phyloP scores from a whole-genome alignment of 148 eudicot species.

The Cornus suecica region DNA sequence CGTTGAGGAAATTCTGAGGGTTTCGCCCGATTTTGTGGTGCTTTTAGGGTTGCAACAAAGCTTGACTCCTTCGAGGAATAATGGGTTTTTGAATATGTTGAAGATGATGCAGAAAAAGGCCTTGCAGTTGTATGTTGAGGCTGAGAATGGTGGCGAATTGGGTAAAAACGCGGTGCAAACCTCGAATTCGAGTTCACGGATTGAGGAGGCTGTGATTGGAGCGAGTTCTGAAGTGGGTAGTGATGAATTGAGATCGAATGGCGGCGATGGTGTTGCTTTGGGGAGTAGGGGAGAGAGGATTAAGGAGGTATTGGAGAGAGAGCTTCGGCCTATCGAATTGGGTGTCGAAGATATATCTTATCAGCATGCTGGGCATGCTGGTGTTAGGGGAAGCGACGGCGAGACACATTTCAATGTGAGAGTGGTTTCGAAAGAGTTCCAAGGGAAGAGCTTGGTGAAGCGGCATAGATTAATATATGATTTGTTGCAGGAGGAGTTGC shows the following conservation, averaged over 20 bases:
- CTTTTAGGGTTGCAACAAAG: slow-evolving; percentile 80
- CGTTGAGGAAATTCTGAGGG: slow-evolving; percentile 54
- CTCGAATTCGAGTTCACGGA: slow-evolving; percentile 17
- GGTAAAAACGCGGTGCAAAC: slow-evolving; percentile 6
- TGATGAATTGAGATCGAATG: slow-evolving; percentile 10
- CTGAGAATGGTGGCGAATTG: slow-evolving; percentile 33
- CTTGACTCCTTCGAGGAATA: slow-evolving; percentile 79
- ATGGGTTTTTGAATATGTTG: slow-evolving; percentile 91
- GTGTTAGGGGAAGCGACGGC: slow-evolving; percentile 62
- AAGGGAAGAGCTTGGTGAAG: slow-evolving; percentile 84
- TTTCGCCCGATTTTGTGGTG: slow-evolving; percentile 70
- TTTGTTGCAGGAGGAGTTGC: slow-evolving; percentile 78
- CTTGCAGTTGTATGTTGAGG: slow-evolving; percentile 52
- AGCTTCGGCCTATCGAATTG: slow-evolving; percentile 58
- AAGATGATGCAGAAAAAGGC: slow-evolving; percentile 76
- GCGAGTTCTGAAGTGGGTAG: slow-evolving; percentile 19
- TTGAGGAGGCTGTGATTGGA: slow-evolving; percentile 11
- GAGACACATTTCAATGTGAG: slow-evolving; percentile 84
- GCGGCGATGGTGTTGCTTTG: slow-evolving; percentile 17
- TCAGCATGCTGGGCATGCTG: slow-evolving; percentile 91
- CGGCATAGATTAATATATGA: slow-evolving; percentile 81
- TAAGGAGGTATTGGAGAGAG: slow-evolving; percentile 55
- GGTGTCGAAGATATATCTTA: slow-evolving; percentile 72
- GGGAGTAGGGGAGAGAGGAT: slow-evolving; percentile 76
- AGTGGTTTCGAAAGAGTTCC: slow-evolving; percentile 70